A percentile compares a stretch with the other conserved stretches of the same genome.
phyloP scores from a whole-genome alignment of 2,329 filamentous ascomycete species.

The Verticillium alfalfae region DNA sequence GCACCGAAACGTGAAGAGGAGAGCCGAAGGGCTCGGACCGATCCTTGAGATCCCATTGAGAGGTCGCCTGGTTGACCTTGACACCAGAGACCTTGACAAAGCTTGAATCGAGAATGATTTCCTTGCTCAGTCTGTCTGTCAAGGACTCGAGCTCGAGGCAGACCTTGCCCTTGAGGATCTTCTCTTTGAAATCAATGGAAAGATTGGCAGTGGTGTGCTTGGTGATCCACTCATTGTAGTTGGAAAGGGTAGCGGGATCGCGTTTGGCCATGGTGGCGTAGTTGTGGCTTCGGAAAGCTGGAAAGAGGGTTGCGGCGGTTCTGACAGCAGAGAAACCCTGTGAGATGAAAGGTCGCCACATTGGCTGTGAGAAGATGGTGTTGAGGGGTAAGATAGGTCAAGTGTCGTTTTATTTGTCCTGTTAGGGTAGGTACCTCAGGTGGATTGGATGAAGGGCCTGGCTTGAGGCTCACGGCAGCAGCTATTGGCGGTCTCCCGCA shows the following conservation, averaged over 20 bases:
- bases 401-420: background rate
- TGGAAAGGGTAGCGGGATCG: conserved; percentile 87
- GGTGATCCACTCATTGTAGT: conserved; percentile 84
- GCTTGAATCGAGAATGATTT: conserved; percentile 86
- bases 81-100: conserved; percentile 70
- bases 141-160: conserved; percentile 70
- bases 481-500: background rate
- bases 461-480: background rate
- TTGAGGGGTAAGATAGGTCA: background rate
- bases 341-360: conserved; percentile 10
- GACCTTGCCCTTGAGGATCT: conserved; percentile 72
- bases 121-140: conserved; percentile 64
- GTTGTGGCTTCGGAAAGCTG: background rate
- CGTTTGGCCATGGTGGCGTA: conserved; percentile 37
- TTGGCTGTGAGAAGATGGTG: background rate
- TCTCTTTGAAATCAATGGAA: conserved; percentile 76
- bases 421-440: background rate
- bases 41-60: conserved; percentile 64
- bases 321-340: conserved; percentile 9
- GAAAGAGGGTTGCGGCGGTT: conserved; percentile 2
- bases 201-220: conserved; percentile 78
- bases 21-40: conserved; percentile 69
- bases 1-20: conserved; percentile 61
- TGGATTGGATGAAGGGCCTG: background rate
- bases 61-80: conserved; percentile 59